A percentile compares a stretch with the other conserved stretches of the same genome.
These are phyloP conservation scores for Mycena vulgaris DNA, from an alignment of 768 basidiomycete genomes.

Conservation along the genomic window DNA sequence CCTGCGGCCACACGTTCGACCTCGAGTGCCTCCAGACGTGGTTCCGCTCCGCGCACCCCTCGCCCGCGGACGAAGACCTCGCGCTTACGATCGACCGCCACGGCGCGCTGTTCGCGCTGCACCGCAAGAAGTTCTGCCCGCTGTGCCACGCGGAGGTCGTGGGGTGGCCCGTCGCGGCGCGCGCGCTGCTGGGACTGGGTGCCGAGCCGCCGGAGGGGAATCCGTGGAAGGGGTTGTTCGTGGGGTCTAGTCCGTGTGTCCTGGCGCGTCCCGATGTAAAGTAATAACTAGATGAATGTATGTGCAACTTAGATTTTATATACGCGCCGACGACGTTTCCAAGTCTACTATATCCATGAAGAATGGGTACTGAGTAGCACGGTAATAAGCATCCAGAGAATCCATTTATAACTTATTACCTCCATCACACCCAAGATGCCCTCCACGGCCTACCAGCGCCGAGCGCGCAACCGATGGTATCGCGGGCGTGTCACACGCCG, in stretches of 20 bases:
- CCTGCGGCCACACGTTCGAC: slow-evolving; percentile 33
- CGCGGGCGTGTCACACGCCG: no score
- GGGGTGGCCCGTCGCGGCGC: not conserved
- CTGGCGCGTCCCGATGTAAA: not conserved
- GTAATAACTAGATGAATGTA: not conserved
- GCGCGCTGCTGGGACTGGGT: slow-evolving; percentile 9
- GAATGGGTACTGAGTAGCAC: no score
- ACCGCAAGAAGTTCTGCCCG: slow-evolving; percentile 22
- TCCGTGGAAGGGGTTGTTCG: slow-evolving; percentile 17
- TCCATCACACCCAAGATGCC: no score
- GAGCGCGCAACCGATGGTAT: no score
- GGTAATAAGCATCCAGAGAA: no score
- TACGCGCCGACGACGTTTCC: no score
- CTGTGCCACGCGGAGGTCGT: slow-evolving; percentile 22
- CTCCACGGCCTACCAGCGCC: no score
- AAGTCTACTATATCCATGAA: no score
- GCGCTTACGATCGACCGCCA: slow-evolving; percentile 10
- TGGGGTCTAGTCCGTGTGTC: not conserved
- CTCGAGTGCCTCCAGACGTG: slow-evolving; percentile 18
- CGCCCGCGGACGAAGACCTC: slow-evolving; percentile 19
- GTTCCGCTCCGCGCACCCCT: slow-evolving; percentile 24
- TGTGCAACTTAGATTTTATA: no score
- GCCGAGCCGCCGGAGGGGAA: not conserved
- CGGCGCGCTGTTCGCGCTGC: slow-evolving; percentile 14
- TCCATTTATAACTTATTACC: no score